Conservation (phyloP, 2,329 filamentous ascomycete genomes). For the Colletotrichum sp. region DNA sequence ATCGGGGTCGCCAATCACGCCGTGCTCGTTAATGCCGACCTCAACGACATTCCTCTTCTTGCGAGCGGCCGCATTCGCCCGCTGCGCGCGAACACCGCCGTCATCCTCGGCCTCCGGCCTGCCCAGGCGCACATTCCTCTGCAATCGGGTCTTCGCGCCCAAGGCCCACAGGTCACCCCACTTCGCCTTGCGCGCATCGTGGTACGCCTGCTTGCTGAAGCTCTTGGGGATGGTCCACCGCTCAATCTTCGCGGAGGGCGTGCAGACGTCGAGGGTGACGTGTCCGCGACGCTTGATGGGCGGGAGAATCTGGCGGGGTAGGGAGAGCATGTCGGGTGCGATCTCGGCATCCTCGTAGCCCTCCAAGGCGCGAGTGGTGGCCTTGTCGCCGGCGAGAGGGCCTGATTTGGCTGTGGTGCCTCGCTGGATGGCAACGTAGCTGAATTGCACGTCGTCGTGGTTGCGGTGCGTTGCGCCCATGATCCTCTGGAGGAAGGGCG, state of each 20-base stretch:
- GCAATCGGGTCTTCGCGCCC: slow-evolving; percentile 84
- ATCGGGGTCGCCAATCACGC: slow-evolving; percentile 18
- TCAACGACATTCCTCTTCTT: slow-evolving; percentile 46
- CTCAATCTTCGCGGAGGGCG: slow-evolving; percentile 82
- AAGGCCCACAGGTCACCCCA: slow-evolving; percentile 98
- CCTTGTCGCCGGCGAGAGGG: slow-evolving; percentile 53
- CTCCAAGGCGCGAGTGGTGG: slow-evolving; percentile 70
- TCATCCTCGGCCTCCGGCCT: slow-evolving; percentile 43
- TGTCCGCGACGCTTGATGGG: slow-evolving; percentile 90
- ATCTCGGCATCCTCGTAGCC: slow-evolving; percentile 66
- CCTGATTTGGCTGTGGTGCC: slow-evolving; percentile 54
- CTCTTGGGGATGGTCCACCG: slow-evolving; percentile 91
- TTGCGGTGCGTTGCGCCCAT: slow-evolving; percentile 74
- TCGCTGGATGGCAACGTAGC: slow-evolving; percentile 84
- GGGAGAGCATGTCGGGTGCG: slow-evolving; percentile 63
- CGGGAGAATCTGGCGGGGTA: slow-evolving; percentile 79
- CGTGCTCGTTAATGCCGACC: slow-evolving; percentile 36
- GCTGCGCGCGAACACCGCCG: slow-evolving; percentile 47
- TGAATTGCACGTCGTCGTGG: slow-evolving; percentile 90
- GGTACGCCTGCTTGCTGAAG: slow-evolving; percentile 82
- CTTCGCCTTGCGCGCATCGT: slow-evolving; percentile 84
- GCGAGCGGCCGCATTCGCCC: slow-evolving; percentile 23
- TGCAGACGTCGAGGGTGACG: slow-evolving; percentile 90
- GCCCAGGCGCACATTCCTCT: slow-evolving; percentile 66
- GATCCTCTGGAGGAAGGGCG: slow-evolving; percentile 80